Percentiles rank a stretch among this genome's conserved stretches.
These are phyloP conservation scores for Mortierella polycephala DNA, from an alignment of 371 early-diverging fungal species.

Conservation along the genomic window DNA sequence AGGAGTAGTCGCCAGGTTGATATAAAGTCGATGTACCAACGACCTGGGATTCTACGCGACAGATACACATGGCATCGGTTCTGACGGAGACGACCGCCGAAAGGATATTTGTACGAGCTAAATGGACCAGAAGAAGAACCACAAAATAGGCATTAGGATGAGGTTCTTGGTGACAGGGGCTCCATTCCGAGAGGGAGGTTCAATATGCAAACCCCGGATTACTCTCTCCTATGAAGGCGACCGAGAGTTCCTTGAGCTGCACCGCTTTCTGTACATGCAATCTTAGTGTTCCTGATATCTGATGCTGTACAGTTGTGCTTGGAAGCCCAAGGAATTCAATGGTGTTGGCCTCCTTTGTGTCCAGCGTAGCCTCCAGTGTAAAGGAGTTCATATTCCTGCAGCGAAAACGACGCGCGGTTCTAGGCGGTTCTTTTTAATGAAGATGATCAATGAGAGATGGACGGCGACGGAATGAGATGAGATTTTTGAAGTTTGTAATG, in stretches of 20 bases:
- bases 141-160: no score
- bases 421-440: background rate
- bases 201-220: background rate
- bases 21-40: conserved; percentile 19
- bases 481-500: no score
- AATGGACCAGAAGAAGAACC: background rate
- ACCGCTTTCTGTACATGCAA: conserved; percentile 32
- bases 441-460: background rate
- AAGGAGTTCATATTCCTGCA: conserved; percentile 19
- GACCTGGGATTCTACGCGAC: conserved; percentile 12
- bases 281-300: conserved; percentile 26
- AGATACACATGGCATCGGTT: conserved; percentile 16
- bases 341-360: conserved; percentile 28
- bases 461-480: background rate
- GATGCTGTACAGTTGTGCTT: conserved; percentile 18
- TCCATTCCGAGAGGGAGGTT: no score
- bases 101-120: no score
- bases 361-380: conserved; percentile 21
- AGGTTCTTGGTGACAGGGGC: no score
- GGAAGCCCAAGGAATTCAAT: conserved; percentile 43
- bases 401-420: background rate
- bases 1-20: conserved; percentile 28
- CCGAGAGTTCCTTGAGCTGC: conserved; percentile 30
- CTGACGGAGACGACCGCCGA: background rate
- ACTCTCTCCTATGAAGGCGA: conserved; percentile 38